phyloP scores from a whole-genome alignment of 2,329 filamentous ascomycete species.

The Aspergillus aculeatinus region DNA sequence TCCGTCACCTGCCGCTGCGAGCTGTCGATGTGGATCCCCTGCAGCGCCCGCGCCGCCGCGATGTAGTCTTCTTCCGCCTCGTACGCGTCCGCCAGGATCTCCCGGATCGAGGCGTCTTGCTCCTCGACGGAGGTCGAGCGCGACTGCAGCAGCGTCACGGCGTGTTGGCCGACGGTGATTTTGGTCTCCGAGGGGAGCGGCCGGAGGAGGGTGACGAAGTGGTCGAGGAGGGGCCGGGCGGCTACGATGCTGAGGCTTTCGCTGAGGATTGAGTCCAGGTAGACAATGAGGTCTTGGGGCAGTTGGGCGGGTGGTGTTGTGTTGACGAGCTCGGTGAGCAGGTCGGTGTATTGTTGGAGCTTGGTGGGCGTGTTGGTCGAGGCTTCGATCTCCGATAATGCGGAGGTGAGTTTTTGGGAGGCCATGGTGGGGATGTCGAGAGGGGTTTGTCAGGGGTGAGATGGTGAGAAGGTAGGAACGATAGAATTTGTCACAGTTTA shows the following conservation, averaged over 20 bases:
- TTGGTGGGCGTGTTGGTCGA: slow-evolving; percentile 51
- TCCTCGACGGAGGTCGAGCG: slow-evolving; percentile 77
- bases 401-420: slow-evolving; percentile 49
- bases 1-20: slow-evolving; percentile 82
- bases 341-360: slow-evolving; percentile 55
- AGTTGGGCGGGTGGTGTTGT: slow-evolving; percentile 47
- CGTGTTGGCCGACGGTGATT: slow-evolving; percentile 72
- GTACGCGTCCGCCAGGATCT: slow-evolving; percentile 78
- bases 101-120: slow-evolving; percentile 74
- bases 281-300: slow-evolving; percentile 64
- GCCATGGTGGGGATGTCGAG: slow-evolving; percentile 40
- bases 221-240: slow-evolving; percentile 66
- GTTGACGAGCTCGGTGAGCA: slow-evolving; percentile 56
- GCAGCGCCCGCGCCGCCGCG: slow-evolving; percentile 72
- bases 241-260: slow-evolving; percentile 74
- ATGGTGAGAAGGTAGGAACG: neutral
- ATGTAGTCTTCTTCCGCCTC: slow-evolving; percentile 79
- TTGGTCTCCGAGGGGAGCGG: slow-evolving; percentile 59
- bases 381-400: slow-evolving; percentile 52
- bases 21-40: slow-evolving; percentile 82
- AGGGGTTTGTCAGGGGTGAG: neutral
- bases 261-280: slow-evolving; percentile 67
- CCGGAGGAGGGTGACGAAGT: slow-evolving; percentile 65
- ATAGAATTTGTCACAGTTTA: neutral
- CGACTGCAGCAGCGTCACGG: slow-evolving; percentile 66